Evolutionary conservation across 495 filamentous ascomycete species (phyloP).

Genomic region (Penicillium ochrochloron): DNA sequence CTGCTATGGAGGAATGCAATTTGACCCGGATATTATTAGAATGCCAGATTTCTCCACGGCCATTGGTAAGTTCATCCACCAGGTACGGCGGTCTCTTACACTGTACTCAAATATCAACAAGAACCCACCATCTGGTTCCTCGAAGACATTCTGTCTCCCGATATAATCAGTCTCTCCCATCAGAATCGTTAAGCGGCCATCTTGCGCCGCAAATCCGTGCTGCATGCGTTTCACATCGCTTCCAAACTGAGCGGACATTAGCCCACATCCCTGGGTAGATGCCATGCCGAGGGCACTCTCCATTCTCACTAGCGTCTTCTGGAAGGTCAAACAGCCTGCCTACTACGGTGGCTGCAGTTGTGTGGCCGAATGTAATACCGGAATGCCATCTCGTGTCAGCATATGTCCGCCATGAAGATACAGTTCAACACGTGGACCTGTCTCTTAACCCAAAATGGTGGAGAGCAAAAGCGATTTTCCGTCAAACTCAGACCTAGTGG

Average conservation of each 20-base stretch:
- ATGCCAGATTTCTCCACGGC: constrained; percentile 45
- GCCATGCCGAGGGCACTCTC: constrained; percentile 48
- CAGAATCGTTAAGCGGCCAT: constrained; percentile 46
- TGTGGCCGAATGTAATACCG: constrained; percentile 49
- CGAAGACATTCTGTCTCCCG: constrained; percentile 52
- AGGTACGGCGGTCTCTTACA: constrained; percentile 36
- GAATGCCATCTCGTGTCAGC: constrained; percentile 49
- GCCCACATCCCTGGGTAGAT: constrained; percentile 45
- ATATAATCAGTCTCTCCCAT: constrained; percentile 42
- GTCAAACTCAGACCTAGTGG: not conserved
- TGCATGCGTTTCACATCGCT: constrained; percentile 51
- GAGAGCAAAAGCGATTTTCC: constrained; percentile 40
- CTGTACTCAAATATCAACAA: constrained; percentile 42
- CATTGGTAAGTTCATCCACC: constrained; percentile 37
- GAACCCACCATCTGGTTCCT: constrained; percentile 49
- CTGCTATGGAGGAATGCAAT: constrained; percentile 45
- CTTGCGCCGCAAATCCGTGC: constrained; percentile 52
- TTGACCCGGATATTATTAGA: constrained; percentile 37
- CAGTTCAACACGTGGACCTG: constrained; percentile 45
- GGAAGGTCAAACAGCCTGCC: constrained; percentile 41
- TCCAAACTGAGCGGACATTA: constrained; percentile 52
- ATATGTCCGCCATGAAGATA: constrained; percentile 45
- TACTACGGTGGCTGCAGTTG: constrained; percentile 44
- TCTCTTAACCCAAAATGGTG: constrained; percentile 44
- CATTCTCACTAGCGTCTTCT: constrained; percentile 37